A percentile compares a stretch with the other conserved stretches of the same genome.
Conservation (phyloP, 495 filamentous ascomycete genomes). For the Podospora bellae-mahoneyi region DNA sequence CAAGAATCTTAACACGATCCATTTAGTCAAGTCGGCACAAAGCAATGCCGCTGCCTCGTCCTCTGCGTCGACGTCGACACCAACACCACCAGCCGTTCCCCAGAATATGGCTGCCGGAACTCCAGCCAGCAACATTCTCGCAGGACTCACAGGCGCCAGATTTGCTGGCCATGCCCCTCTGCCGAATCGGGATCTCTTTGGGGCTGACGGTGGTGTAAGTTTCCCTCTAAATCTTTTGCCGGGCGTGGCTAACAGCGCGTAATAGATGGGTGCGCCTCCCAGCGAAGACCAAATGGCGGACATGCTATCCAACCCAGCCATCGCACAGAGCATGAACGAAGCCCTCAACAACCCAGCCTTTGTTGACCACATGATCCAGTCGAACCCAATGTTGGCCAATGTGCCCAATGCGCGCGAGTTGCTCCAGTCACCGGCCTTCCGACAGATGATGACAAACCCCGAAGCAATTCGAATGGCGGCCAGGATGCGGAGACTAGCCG, state of each 20-base stretch:
- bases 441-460: slow-evolving; percentile 95
- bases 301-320: slow-evolving; percentile 83
- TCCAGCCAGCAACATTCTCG: slow-evolving; percentile 77
- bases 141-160: slow-evolving; percentile 86
- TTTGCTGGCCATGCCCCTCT: slow-evolving; percentile 91
- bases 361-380: slow-evolving; percentile 85
- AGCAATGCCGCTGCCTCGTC: slow-evolving; percentile 75
- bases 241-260: background rate
- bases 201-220: slow-evolving; percentile 94
- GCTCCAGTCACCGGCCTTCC: slow-evolving; percentile 79
- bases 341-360: slow-evolving; percentile 89
- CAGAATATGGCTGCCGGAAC: slow-evolving; percentile 90
- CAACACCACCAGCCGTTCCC: slow-evolving; percentile 63
- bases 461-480: slow-evolving; percentile 73
- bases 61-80: slow-evolving; percentile 44
- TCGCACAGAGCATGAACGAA: slow-evolving; percentile 83
- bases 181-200: slow-evolving; percentile 85
- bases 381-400: slow-evolving; percentile 81
- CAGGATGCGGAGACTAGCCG: slow-evolving; percentile 71
- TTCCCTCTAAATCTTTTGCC: slow-evolving; percentile 19
- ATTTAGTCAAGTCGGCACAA: slow-evolving; percentile 90
- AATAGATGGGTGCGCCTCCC: slow-evolving; percentile 86
- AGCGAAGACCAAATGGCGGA: slow-evolving; percentile 71
- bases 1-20: slow-evolving; percentile 91
- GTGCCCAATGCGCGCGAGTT: slow-evolving; percentile 81